phyloP scores from a whole-genome alignment of 306 rosid genomes.

The Oemleria cerasiformis region DNA sequence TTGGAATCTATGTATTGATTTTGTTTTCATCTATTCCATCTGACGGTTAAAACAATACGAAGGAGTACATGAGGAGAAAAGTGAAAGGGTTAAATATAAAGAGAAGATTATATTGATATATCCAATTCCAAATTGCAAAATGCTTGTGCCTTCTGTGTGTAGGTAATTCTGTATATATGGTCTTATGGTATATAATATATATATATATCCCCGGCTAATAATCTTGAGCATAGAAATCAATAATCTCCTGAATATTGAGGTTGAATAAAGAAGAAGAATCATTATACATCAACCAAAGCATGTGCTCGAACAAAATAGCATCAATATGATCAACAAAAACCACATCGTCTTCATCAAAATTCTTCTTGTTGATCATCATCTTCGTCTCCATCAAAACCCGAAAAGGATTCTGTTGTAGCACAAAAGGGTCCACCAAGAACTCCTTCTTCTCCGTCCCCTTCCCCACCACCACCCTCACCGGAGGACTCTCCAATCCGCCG shows the following conservation, averaged over 20 bases:
- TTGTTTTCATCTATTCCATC: no score
- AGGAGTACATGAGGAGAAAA: no score
- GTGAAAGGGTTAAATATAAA: no score
- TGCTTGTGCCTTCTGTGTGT: no score
- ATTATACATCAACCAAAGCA: slow-evolving; percentile 82
- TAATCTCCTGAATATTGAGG: slow-evolving; percentile 73
- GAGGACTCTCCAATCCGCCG: slow-evolving; percentile 35
- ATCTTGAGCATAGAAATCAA: slow-evolving; percentile 83
- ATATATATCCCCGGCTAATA: slow-evolving; percentile 8
- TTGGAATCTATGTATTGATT: no score
- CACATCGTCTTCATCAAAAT: slow-evolving; percentile 5
- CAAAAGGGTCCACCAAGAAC: slow-evolving; percentile 72
- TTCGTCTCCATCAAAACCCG: slow-evolving; percentile 53
- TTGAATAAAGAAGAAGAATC: slow-evolving; percentile 70
- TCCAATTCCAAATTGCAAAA: no score
- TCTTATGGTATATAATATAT: no score
- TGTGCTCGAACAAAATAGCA: slow-evolving; percentile 85
- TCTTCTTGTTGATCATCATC: slow-evolving; percentile 30
- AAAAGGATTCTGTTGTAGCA: slow-evolving; percentile 72
- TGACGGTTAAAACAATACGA: no score
- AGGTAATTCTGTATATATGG: no score
- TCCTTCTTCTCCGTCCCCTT: slow-evolving; percentile 79
- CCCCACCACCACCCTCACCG: slow-evolving; percentile 78
- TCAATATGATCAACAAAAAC: slow-evolving; percentile 71
- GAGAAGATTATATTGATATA: no score